Evolutionary conservation across 2,329 filamentous ascomycete species (phyloP), one percentile per base, ranked within the genome.

Genomic region (Colletotrichum gigasporum): DNA sequence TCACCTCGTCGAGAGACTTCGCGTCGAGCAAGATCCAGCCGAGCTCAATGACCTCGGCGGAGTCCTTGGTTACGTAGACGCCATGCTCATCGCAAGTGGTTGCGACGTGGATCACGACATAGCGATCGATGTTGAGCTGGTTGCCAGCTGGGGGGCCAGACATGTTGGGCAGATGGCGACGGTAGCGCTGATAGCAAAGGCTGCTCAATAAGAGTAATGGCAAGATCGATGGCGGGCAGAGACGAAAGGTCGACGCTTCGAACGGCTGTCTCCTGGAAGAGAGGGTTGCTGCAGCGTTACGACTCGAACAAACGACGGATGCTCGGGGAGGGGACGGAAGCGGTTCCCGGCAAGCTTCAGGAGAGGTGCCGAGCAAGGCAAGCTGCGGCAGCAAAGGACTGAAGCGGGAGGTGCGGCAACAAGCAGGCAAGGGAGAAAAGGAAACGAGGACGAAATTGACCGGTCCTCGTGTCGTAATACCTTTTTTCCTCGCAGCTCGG

Each of bases 21-120:
- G 93, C 91, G 77, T 97, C 94, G 68, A 97, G 86, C 74, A 99
- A 83, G 75, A 98, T 97, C 96, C 96, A 99, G 69, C 95, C 96
- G 76, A 99, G 87, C 87, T 99, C 96, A 79, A 99, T 99, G 70
- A 99, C 96, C 83, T 99, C 96, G 67, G 96, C 96, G 64, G 96
- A 98, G 81, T 99, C 96, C 82, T 98, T 98, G 65, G 96, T 99
- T 64, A 99, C 96, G 80, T 99, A 99, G 70, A 99, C 96, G 68
- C 96, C 96, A 81, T 99, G 96, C 80, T 99, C 96, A 79, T 99
- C 96, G 82, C 96, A 99, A 71, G 96, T 99, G 34, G 96, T 99
- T 69, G 96, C 96, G 75, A 98, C 95, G 80, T 99, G 96, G 78
- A 98, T 97, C 75, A 99, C 93, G 70, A 97, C 91, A 82, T 97